Base-by-base conservation (phyloP, 2,329 filamentous ascomycete species). In the Colletotrichum phormii region DNA sequence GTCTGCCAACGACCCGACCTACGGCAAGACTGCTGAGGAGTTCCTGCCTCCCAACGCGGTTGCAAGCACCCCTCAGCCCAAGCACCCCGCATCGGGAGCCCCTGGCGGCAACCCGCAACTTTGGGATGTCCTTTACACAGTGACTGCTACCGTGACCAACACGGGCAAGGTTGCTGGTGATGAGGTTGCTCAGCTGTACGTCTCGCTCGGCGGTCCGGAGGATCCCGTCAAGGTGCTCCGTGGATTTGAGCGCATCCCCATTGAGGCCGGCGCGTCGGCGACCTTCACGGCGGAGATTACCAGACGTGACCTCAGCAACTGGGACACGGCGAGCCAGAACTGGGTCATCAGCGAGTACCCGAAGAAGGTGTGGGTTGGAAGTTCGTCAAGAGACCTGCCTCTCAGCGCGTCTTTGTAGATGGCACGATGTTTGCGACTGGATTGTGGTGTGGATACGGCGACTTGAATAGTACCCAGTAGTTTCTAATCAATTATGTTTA, bases 231-330 rank as follows among this genome's bases (percentile, higher is more conserved):
- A 88, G 31, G 86, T 91, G 3, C 90, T 98, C 15, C 92, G 96
- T 74, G 92, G 92, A 57, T 98, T 98, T 78, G 94, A 97, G 71
- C 90, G 94, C 59, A 82, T 98, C 71, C 87, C 86, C 62, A 91
- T 98, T 75, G 86, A 89, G 4, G 88, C 94, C 0, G 94, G 94
- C n/a, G 81, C 90, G 81, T 90, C 88, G 64, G 86, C 85, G 4
- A 89, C 87, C 2, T 97, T 97, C 85, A 86, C 82, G 0, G 91
- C 90, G 0, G 88, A 91, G 18, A 82, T 98, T 67, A 95, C 91
- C 6, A 89, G 95, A 51, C 91, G 95, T 69, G 96, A 98, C 79
- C 77, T 98, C 68, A 95, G 92, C 80, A 97, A 95, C 84, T 98
- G 96, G 95, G 94, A 98, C 76, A 85, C 89, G 0, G 86, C 79